These are phyloP conservation scores for Trichoderma sp. DNA, from an alignment of 2,329 filamentous ascomycete genomes.

Conservation along the genomic window DNA sequence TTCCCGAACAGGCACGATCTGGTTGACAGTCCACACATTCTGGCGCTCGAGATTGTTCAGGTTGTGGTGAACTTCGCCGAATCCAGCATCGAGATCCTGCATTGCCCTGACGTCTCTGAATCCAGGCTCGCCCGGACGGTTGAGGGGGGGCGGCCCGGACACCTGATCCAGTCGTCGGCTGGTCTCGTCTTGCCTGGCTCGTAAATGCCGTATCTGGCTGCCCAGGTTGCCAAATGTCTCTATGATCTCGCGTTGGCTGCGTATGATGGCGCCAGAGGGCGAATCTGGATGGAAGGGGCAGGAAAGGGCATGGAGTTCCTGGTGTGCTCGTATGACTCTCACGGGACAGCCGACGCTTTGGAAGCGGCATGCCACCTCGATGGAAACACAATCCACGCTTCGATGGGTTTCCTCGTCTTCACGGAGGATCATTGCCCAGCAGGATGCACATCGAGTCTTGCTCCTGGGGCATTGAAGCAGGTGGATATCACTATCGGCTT, in stretches of 20 bases:
- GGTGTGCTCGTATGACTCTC: slow-evolving; percentile 41
- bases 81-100: slow-evolving; percentile 50
- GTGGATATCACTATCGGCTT: slow-evolving; percentile 46
- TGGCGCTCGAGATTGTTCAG: slow-evolving; percentile 63
- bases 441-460: slow-evolving; percentile 55
- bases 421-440: slow-evolving; percentile 50
- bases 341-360: slow-evolving; percentile 44
- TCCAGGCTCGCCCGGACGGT: slow-evolving; percentile 30
- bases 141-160: slow-evolving; percentile 46
- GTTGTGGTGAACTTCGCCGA: slow-evolving; percentile 61
- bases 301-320: slow-evolving; percentile 50
- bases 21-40: slow-evolving; percentile 64
- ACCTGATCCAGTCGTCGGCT: slow-evolving; percentile 43
- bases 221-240: slow-evolving; percentile 45
- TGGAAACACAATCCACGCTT: slow-evolving; percentile 54
- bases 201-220: slow-evolving; percentile 43
- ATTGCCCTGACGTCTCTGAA: slow-evolving; percentile 54
- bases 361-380: slow-evolving; percentile 54
- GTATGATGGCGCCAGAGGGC: slow-evolving; percentile 56
- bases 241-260: slow-evolving; percentile 54
- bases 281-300: slow-evolving; percentile 58
- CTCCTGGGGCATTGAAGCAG: slow-evolving; percentile 50
- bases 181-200: slow-evolving; percentile 42
- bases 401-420: slow-evolving; percentile 53
- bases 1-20: slow-evolving; percentile 64